phyloP scores from a whole-genome alignment of 1,284 basidiomycete genomes.

The Pseudozyma flocculosa region DNA sequence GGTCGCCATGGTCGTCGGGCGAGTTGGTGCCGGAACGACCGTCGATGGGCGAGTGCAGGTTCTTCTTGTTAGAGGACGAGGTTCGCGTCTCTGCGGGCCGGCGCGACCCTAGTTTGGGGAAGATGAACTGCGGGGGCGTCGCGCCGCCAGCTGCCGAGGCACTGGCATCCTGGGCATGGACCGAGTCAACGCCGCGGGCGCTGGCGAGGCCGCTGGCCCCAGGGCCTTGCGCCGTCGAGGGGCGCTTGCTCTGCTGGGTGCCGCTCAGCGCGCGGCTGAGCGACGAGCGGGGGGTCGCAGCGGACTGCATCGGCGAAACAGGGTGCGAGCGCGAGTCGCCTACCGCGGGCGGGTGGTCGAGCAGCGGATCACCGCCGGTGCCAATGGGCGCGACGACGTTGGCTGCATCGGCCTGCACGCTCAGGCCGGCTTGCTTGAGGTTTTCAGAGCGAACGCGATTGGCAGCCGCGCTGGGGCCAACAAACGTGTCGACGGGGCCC shows the following conservation, averaged over 20 bases:
- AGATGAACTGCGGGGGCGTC: slow-evolving; percentile 53
- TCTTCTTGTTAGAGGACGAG: too few species aligned
- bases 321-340: slow-evolving; percentile 5
- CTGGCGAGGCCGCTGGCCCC: slow-evolving; percentile 43
- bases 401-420: slow-evolving; percentile 17
- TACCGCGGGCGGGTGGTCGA: slow-evolving; percentile 5
- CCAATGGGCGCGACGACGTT: slow-evolving; percentile 35
- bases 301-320: slow-evolving; percentile 6
- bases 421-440: slow-evolving; percentile 26
- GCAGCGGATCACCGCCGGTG: slow-evolving; percentile 15
- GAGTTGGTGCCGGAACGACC: slow-evolving; percentile 24
- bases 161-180: slow-evolving; percentile 5
- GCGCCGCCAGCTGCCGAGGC: slow-evolving; percentile 3
- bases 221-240: slow-evolving; percentile 31
- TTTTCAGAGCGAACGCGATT: slow-evolving; percentile 26
- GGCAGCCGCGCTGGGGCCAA: slow-evolving; percentile 24
- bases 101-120: slow-evolving; percentile 50
- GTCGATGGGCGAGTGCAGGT: slow-evolving; percentile 3
- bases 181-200: slow-evolving; percentile 36
- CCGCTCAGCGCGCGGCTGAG: slow-evolving; percentile 36
- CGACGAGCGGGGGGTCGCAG: neutral
- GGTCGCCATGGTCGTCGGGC: slow-evolving; percentile 18
- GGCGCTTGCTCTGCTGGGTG: slow-evolving; percentile 2
- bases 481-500: slow-evolving; percentile 25
- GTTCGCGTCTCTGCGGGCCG: slow-evolving; percentile 11